phyloP scores from a whole-genome alignment of 1,284 basidiomycete genomes.

The Boletus calvinii region DNA sequence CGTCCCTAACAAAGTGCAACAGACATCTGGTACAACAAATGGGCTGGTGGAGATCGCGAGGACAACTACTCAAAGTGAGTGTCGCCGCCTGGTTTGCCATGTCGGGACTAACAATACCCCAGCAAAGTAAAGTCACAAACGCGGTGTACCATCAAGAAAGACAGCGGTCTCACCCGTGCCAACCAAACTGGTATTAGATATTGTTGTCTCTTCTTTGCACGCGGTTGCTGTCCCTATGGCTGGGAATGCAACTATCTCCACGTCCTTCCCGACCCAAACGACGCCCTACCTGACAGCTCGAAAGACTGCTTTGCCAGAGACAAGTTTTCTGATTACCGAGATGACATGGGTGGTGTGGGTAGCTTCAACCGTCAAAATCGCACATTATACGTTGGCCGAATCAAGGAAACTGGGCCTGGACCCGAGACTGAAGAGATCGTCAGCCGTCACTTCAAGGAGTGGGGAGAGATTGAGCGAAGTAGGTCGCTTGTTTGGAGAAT shows the following conservation, averaged over 20 bases:
- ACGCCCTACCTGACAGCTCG: constrained; percentile 82
- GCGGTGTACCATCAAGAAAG: constrained; percentile 85
- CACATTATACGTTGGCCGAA: constrained; percentile 92
- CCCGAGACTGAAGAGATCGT: constrained; percentile 90
- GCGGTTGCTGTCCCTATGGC: constrained; percentile 96
- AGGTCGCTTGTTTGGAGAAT: constrained; percentile 36
- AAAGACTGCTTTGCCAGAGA: constrained; percentile 97
- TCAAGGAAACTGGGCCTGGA: constrained; percentile 88
- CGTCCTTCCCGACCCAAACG: constrained; percentile 71
- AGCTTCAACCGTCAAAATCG: constrained; percentile 93
- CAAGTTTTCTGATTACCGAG: constrained; percentile 96
- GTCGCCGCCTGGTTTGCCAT: background rate
- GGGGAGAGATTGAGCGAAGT: constrained; percentile 95
- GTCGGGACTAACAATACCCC: constrained; percentile 10
- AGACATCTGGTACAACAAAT: constrained; percentile 99
- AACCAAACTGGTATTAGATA: constrained; percentile 91
- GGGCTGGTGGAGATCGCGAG: constrained; percentile 94
- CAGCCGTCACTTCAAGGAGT: constrained; percentile 91
- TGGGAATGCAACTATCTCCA: constrained; percentile 97
- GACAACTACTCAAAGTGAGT: constrained; percentile 89
- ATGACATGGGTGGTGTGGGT: constrained; percentile 99
- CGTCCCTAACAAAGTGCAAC: constrained; percentile 22
- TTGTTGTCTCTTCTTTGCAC: constrained; percentile 92
- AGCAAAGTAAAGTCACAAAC: constrained; percentile 93
- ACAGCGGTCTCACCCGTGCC: constrained; percentile 91